A percentile compares a stretch with the other conserved stretches of the same genome.
These are phyloP conservation scores for Fraxinus anomala DNA, from an alignment of 257 asterid genomes.

Conservation along the genomic window DNA sequence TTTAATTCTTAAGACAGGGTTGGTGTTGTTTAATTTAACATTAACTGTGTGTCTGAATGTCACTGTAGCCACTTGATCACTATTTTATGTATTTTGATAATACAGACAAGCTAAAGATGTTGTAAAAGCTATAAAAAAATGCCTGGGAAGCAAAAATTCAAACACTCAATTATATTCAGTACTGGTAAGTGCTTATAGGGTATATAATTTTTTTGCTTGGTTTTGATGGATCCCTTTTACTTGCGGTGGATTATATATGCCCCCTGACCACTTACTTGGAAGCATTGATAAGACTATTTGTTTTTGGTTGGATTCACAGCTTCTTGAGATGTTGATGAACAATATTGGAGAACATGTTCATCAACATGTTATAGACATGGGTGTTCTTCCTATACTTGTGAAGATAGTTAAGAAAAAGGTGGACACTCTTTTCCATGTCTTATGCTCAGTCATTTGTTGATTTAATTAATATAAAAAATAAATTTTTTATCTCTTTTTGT, in stretches of 20 bases:
- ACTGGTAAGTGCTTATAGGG: slow-evolving; percentile 49
- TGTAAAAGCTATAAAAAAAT: slow-evolving; percentile 82
- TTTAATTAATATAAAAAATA: slow-evolving; percentile 20
- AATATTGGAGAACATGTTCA: slow-evolving; percentile 93
- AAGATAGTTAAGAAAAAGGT: slow-evolving; percentile 97
- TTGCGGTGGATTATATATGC: neutral
- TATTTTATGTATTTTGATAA: slow-evolving; percentile 16
- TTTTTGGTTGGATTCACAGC: slow-evolving; percentile 47
- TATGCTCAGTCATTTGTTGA: slow-evolving; percentile 8
- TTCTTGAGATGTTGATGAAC: slow-evolving; percentile 94
- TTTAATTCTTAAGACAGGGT: neutral
- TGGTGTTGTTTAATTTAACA: neutral
- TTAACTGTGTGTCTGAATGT: slow-evolving; percentile 13
- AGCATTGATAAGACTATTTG: slow-evolving; percentile 18
- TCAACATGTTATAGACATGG: slow-evolving; percentile 80
- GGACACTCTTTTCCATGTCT: slow-evolving; percentile 5
- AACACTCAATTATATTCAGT: slow-evolving; percentile 71
- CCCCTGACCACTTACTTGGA: slow-evolving; percentile 13
- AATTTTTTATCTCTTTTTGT: slow-evolving; percentile 12
- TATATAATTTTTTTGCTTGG: neutral
- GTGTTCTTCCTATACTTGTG: slow-evolving; percentile 76
- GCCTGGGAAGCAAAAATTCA: slow-evolving; percentile 70
- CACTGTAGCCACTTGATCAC: neutral
- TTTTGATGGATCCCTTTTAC: neutral
- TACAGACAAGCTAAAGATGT: slow-evolving; percentile 86